Evolutionary conservation across 495 filamentous ascomycete species (phyloP).

Genomic region (Polyplosphaeria fusca): DNA sequence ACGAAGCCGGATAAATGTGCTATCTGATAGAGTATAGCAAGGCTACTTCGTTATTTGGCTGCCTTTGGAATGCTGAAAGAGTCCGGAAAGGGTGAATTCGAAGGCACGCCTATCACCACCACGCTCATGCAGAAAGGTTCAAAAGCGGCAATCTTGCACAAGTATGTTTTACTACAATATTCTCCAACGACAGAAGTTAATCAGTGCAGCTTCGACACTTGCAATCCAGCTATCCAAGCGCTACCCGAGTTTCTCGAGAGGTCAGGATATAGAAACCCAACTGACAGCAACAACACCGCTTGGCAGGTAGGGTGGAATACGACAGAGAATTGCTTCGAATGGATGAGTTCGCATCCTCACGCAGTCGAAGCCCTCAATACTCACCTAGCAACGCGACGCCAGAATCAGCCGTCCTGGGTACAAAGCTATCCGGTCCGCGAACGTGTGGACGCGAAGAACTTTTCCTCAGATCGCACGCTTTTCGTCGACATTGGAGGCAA

Average conservation of each 20-base stretch:
- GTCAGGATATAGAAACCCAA: not conserved
- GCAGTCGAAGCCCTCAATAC: not conserved
- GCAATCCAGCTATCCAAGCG: not conserved
- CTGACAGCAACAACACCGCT: not conserved
- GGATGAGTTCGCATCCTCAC: not conserved
- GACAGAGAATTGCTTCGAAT: not conserved
- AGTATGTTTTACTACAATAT: not conserved
- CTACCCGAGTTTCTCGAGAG: not conserved
- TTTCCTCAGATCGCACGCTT: not conserved
- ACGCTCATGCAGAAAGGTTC: not conserved
- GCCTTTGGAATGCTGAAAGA: constrained; percentile 7
- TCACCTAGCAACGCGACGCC: not conserved
- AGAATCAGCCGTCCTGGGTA: not conserved
- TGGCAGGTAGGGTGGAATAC: not conserved
- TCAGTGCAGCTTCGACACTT: too few relatives aligned
- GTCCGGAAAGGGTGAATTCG: not conserved
- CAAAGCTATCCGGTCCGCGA: not conserved
- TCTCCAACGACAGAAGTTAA: not conserved
- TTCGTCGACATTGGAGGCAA: not conserved
- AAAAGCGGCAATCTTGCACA: not conserved
- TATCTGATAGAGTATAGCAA: not conserved
- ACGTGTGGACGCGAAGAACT: not conserved
- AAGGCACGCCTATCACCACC: not conserved
- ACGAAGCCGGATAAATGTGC: not conserved
- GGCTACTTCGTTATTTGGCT: not conserved